Conservation (phyloP, 1,284 basidiomycete species). For the Singerocomus inundabilis region DNA sequence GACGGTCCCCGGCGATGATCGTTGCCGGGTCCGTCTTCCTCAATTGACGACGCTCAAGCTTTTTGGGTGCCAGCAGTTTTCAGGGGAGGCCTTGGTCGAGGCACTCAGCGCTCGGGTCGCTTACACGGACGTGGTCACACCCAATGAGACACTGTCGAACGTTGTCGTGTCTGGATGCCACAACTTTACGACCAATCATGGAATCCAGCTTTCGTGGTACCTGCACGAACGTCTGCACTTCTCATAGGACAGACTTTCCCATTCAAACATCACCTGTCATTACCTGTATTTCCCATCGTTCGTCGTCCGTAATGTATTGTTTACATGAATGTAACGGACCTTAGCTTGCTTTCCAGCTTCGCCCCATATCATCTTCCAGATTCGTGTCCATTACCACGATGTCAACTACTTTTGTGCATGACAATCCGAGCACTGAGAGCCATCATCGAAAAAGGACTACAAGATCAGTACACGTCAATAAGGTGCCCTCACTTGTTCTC, state of each 20-base stretch:
- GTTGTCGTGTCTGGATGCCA: constrained; percentile 29
- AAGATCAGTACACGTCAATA: neutral
- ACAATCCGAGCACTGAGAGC: neutral
- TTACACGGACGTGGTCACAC: constrained; percentile 43
- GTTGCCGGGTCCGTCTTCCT: constrained; percentile 47
- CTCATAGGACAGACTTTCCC: constrained; percentile 13
- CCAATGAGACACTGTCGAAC: constrained; percentile 26
- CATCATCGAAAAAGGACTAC: neutral
- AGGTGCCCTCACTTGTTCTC: neutral
- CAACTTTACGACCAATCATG: constrained; percentile 21
- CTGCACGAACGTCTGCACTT: constrained; percentile 28
- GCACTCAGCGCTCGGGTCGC: constrained; percentile 47
- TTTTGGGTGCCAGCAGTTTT: constrained; percentile 60
- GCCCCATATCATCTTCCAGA: neutral
- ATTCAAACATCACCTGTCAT: constrained; percentile 5
- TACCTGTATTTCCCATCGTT: constrained; percentile 10
- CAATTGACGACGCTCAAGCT: constrained; percentile 50
- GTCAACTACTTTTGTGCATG: neutral
- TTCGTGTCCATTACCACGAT: neutral
- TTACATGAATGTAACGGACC: neutral
- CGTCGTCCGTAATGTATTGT: neutral
- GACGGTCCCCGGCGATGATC: constrained; percentile 1
- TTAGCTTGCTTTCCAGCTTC: neutral
- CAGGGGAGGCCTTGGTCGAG: constrained; percentile 55
- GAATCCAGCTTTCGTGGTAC: constrained; percentile 27